Conservation (phyloP, 2,329 filamentous ascomycete genomes). For the Massarina eburnea region DNA sequence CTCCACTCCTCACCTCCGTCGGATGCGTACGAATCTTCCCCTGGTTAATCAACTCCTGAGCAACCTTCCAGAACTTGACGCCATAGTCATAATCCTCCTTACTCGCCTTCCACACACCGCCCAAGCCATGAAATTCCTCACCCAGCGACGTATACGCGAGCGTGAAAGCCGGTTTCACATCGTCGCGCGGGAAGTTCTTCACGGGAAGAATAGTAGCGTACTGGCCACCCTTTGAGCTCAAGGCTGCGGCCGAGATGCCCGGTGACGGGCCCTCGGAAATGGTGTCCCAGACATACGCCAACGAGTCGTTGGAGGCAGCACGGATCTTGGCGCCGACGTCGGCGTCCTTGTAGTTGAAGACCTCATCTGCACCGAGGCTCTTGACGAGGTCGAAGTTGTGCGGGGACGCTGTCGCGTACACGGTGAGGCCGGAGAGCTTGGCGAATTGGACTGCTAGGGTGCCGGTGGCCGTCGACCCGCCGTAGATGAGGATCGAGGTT, state of each 20-base stretch:
- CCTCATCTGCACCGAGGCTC: conserved; percentile 63
- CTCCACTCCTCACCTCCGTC: conserved; percentile 24
- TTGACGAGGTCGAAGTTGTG: conserved; percentile 60
- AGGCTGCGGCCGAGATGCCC: conserved; percentile 21
- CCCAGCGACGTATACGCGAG: conserved; percentile 49
- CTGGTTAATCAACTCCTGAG: conserved; percentile 25
- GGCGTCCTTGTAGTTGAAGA: conserved; percentile 60
- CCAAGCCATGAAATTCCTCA: conserved; percentile 41
- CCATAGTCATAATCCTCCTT: conserved; percentile 32
- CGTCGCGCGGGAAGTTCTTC: conserved; percentile 44
- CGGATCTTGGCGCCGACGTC: conserved; percentile 55
- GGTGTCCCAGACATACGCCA: conserved; percentile 53
- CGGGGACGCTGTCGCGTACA: conserved; percentile 52
- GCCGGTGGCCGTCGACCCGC: conserved; percentile 56
- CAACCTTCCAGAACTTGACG: conserved; percentile 25
- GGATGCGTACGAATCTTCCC: conserved; percentile 39
- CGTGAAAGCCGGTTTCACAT: conserved; percentile 47
- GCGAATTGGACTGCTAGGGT: conserved; percentile 65
- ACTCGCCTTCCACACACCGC: conserved; percentile 26
- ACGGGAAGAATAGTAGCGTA: conserved; percentile 20
- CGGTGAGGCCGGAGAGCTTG: conserved; percentile 58
- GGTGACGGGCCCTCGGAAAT: conserved; percentile 36
- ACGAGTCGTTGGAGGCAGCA: conserved; percentile 46
- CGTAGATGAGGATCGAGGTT: conserved; percentile 52
- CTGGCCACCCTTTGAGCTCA: conserved; percentile 23